Conservation (phyloP, 1,139 yeast genomes). For the Hemisphaericaspora lyxosophila region DNA sequence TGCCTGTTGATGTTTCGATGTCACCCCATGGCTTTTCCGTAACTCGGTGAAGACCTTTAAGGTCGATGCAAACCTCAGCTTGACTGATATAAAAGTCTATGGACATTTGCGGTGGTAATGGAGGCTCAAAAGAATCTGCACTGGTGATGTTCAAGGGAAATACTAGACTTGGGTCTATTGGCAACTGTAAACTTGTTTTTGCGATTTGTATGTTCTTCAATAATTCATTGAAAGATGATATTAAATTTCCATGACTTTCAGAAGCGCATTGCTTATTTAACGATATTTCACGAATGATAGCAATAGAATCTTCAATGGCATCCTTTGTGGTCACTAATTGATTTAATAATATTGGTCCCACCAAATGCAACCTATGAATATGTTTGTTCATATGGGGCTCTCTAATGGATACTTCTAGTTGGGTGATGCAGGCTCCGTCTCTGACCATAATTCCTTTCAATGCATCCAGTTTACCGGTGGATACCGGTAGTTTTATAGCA, state of each 20-base stretch:
- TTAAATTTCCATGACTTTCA: conserved; percentile 22
- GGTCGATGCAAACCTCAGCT: conserved; percentile 46
- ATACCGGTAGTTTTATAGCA: conserved; percentile 39
- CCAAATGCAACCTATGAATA: conserved; percentile 25
- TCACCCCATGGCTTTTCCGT: conserved; percentile 46
- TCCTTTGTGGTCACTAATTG: conserved; percentile 35
- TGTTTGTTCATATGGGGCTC: conserved; percentile 35
- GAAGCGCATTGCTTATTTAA: conserved; percentile 9
- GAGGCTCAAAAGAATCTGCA: conserved; percentile 32
- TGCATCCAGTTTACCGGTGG: conserved; percentile 38
- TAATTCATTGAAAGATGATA: conserved; percentile 26
- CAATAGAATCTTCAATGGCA: conserved; percentile 33
- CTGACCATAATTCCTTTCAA: conserved; percentile 43
- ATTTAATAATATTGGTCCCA: conserved; percentile 31
- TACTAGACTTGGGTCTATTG: conserved; percentile 42
- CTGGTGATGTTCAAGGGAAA: conserved; percentile 39
- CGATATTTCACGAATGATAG: conserved; percentile 22
- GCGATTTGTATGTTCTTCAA: conserved; percentile 32
- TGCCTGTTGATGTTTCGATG: conserved; percentile 30
- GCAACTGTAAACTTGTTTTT: conserved; percentile 39
- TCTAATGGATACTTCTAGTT: conserved; percentile 26
- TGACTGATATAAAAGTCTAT: conserved; percentile 44
- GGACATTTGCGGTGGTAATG: conserved; percentile 30
- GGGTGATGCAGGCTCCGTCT: conserved; percentile 41
- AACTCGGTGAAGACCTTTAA: conserved; percentile 38